phyloP scores from a whole-genome alignment of 768 basidiomycete species.

The Crucibulum laeve region DNA sequence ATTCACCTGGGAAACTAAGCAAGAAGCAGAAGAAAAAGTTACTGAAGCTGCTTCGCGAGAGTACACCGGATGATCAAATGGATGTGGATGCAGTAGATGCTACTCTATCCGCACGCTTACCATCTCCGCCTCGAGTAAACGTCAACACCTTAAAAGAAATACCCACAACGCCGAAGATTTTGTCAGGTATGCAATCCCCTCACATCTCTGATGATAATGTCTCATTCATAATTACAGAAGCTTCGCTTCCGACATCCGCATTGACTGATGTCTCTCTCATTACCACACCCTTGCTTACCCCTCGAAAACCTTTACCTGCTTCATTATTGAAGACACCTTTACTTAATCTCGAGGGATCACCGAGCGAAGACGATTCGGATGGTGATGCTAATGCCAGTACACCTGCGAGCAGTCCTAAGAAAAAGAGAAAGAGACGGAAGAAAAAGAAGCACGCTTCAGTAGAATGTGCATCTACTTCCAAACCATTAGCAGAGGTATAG shows the following conservation, averaged over 20 bases:
- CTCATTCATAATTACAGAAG: neutral
- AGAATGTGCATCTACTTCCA: slow-evolving; percentile 4
- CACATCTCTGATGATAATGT: too few relatives aligned
- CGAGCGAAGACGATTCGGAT: slow-evolving; percentile 26
- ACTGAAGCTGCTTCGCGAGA: too few relatives aligned
- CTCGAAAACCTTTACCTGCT: slow-evolving; percentile 12
- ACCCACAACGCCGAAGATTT: too few relatives aligned
- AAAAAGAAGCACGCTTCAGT: slow-evolving; percentile 40
- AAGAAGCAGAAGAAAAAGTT: too few relatives aligned
- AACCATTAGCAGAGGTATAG: too few relatives aligned
- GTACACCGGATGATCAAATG: too few relatives aligned
- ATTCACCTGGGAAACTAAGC: too few relatives aligned
- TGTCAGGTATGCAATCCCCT: too few relatives aligned
- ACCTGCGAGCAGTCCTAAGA: slow-evolving; percentile 33
- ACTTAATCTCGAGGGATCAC: slow-evolving; percentile 51
- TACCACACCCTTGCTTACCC: slow-evolving; percentile 6
- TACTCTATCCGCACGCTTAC: too few relatives aligned
- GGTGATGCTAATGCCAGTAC: slow-evolving; percentile 16
- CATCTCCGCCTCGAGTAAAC: too few relatives aligned
- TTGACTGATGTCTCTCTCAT: slow-evolving; percentile 12
- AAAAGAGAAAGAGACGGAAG: slow-evolving; percentile 49
- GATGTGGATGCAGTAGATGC: too few relatives aligned
- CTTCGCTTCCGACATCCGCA: neutral
- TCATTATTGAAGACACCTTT: slow-evolving; percentile 34
- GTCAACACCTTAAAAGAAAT: too few relatives aligned